A percentile compares a stretch with the other conserved stretches of the same genome.
These are phyloP conservation scores for Harrya chromipes DNA, from an alignment of 768 basidiomycete genomes.

Conservation along the genomic window DNA sequence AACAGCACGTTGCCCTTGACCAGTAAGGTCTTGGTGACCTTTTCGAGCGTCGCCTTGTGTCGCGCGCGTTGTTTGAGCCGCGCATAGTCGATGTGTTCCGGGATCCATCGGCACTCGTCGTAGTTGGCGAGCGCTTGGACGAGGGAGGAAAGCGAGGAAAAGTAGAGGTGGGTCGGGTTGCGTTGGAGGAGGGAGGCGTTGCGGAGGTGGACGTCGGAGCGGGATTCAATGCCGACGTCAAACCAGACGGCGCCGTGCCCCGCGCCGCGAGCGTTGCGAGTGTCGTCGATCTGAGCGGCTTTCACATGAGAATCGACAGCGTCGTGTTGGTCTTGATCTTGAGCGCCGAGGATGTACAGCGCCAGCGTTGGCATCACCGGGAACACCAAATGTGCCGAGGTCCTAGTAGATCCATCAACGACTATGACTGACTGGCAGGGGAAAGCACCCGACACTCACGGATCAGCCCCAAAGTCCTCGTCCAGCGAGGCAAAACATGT, in stretches of 20 bases:
- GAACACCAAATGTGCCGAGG: conserved; percentile 51
- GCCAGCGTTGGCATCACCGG: conserved; percentile 53
- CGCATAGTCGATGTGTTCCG: conserved; percentile 52
- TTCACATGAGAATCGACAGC: conserved; percentile 14
- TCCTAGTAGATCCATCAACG: conserved; percentile 27
- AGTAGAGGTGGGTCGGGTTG: conserved; percentile 48
- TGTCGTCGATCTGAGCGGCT: neutral
- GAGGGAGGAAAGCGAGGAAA: conserved; percentile 50
- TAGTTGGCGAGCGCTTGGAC: conserved; percentile 53
- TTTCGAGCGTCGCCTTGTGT: conserved; percentile 52
- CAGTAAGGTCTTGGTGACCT: conserved; percentile 52
- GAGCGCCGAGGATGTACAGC: conserved; percentile 47
- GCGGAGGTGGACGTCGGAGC: conserved; percentile 56
- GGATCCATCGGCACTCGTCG: conserved; percentile 55
- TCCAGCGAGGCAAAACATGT: conserved; percentile 53
- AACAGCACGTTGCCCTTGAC: conserved; percentile 48
- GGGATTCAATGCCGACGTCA: conserved; percentile 49
- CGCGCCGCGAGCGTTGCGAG: neutral
- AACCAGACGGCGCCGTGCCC: conserved; percentile 31
- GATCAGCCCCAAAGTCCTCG: conserved; percentile 38
- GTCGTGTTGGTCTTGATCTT: conserved; percentile 9
- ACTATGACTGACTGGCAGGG: neutral
- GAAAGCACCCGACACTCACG: conserved; percentile 18
- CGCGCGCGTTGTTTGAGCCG: conserved; percentile 55
- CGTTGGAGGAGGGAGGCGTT: conserved; percentile 57